Base-by-base conservation (phyloP, 2,329 filamentous ascomycete genomes). In the Ophiostoma populinum region DNA sequence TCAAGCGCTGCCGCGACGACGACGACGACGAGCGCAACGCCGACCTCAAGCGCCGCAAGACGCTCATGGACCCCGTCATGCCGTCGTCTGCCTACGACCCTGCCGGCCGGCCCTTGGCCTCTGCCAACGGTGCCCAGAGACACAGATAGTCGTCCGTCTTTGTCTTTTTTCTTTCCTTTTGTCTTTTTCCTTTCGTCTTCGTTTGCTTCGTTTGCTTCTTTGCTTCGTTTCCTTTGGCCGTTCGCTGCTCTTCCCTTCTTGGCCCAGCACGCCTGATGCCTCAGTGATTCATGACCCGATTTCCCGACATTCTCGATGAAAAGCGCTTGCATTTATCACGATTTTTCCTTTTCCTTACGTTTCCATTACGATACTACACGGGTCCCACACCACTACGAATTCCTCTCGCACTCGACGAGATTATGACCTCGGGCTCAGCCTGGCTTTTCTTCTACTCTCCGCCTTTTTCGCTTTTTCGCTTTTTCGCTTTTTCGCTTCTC, bases 1-100 rank as follows among this genome's bases (percentile, higher is more conserved):
- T 53, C 42, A 62, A 62, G 49, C 56, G 59, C 15, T 53, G 56
- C 5, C 51, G 59, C 10, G 58, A 61, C 38, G 55, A 57, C 25
- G 59, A 63, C 25, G 59, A 63, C 25, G 59, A 61, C 27, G 61
- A 62, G 32, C 40, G 21, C n/a, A 20, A 19, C 3, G 38, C 15
- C 20, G 53, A 56, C 26, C 35, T 49, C 29, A 56, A 56, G 50
- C 53, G 54, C 19, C 48, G 52, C 20, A 55, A 54, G 45, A 53
- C 49, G 17, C 44, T 52, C 25, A 37, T 53, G 13, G 51, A 53
- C 13, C 44, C 45, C 8, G 47, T 49, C 1, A 48, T 51, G 36
- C 51, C 50, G 2, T 47, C 51, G 2, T 46, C 51, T 3, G 51
- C 50, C 2, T 55, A 51, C 42, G 50, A 48, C 20, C 24, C 39